phyloP scores from a whole-genome alignment of 2,329 filamentous ascomycete species.

The Botrytis deweyae region DNA sequence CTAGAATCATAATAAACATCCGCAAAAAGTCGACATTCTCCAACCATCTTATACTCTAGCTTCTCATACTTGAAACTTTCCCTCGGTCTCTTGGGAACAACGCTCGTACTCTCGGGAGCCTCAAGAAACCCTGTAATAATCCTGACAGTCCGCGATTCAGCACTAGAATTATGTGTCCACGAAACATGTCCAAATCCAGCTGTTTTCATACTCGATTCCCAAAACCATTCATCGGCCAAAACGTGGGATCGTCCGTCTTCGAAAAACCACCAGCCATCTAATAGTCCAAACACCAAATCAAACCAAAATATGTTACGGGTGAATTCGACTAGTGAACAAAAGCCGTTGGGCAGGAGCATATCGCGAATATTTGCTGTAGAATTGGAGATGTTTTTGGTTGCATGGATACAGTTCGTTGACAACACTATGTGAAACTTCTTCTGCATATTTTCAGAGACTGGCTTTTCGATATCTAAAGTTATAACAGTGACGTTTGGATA shows the following conservation, averaged over 20 bases:
- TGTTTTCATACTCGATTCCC: slow-evolving; percentile 23
- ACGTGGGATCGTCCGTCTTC: slow-evolving; percentile 18
- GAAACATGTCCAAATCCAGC: not conserved
- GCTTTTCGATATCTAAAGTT: slow-evolving; percentile 29
- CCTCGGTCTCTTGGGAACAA: not conserved
- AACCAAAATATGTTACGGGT: slow-evolving; percentile 30
- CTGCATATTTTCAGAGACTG: slow-evolving; percentile 19
- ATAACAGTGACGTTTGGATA: slow-evolving; percentile 32
- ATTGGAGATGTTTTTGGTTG: slow-evolving; percentile 26
- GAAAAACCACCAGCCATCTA: slow-evolving; percentile 38
- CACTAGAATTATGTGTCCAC: not conserved
- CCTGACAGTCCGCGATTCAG: not conserved
- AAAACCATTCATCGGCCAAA: slow-evolving; percentile 23
- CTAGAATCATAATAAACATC: not conserved
- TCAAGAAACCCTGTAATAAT: not conserved
- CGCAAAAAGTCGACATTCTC: not conserved
- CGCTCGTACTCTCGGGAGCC: not conserved
- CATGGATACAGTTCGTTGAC: slow-evolving; percentile 33
- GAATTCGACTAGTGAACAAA: slow-evolving; percentile 31
- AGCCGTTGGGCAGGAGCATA: slow-evolving; percentile 26
- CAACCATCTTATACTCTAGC: not conserved
- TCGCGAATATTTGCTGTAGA: slow-evolving; percentile 24
- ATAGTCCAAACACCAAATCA: slow-evolving; percentile 34
- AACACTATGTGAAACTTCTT: slow-evolving; percentile 29
- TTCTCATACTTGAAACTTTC: not conserved